Base-by-base conservation (phyloP, 2,329 filamentous ascomycete species). In the Daldinia eschscholtzii region DNA sequence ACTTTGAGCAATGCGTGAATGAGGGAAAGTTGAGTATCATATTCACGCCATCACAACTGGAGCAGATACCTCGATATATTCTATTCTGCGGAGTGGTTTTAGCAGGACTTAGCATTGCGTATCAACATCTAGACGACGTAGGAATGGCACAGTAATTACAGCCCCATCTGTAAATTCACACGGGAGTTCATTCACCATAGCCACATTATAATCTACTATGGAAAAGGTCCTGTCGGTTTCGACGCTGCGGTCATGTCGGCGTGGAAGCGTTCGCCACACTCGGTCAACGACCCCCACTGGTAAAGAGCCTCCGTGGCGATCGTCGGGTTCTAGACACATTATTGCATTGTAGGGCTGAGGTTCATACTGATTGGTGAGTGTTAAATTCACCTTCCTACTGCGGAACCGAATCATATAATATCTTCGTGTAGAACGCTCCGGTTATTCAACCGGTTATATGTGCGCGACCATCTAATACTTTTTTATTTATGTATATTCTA, bases 331-430 rank as follows among this genome's bases (percentile, higher is more conserved):
- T 64, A 61, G 37, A 64, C 5, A 57, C 50, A 9, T 39, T 53
- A 37, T 48, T 58, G 59, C 56, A 64, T 37, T 20, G 44, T 64
- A 69, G 67, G 67, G 67, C 62, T 66, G 67, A 62, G 30, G 33
- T 58, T 15, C 3, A 50, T 48, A 52, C 60, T 60, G 26, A 62
- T 69, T 69, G 63, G 63, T 61, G 41, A 60, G 30, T n/a, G 10
- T 18, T 37, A 10, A 35, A 44, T 50, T 63, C 28, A 63, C 56
- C 44, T 69, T 50, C 59, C 57, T 48, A 6, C 52, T 37, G 39
- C 33, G 28, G 57, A 59, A 57, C 15, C 33, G 26, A 13, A 59
- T 59, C 41, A 44, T 39, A 44, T 42, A 46, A 30, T 15, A 30
- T 55, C 58, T 56, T 59, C 46, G 57, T 42, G 56, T 39, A 48